Conservation (phyloP, 2,329 filamentous ascomycete species). For the Phyllosticta citriasiana region DNA sequence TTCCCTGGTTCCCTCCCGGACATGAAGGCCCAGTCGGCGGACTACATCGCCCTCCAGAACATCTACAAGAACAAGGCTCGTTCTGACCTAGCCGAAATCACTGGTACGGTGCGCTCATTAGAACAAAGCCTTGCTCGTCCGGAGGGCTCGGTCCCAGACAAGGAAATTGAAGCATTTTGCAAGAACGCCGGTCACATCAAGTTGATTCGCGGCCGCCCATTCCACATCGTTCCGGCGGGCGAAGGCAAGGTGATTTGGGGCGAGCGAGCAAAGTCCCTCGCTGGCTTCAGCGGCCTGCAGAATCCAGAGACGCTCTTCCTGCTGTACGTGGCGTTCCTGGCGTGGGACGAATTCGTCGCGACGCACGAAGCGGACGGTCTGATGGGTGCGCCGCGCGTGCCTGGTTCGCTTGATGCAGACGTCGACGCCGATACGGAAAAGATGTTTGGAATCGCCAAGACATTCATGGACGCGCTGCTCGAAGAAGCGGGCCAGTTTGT, state of each 20-base stretch:
- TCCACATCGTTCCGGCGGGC: constrained; percentile 39
- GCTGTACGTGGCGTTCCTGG: constrained; percentile 42
- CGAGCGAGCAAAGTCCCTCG: constrained; percentile 35
- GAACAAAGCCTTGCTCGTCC: constrained; percentile 42
- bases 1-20: constrained; percentile 83
- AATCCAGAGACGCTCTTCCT: constrained; percentile 36
- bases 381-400: constrained; percentile 24
- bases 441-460: constrained; percentile 33
- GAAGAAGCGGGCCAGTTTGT: constrained; percentile 30
- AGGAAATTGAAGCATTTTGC: constrained; percentile 84
- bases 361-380: constrained; percentile 29
- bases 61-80: constrained; percentile 87
- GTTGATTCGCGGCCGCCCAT: constrained; percentile 58
- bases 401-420: constrained; percentile 25
- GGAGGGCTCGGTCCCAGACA: constrained; percentile 45
- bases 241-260: constrained; percentile 32
- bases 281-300: constrained; percentile 5
- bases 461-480: constrained; percentile 32
- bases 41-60: constrained; percentile 84
- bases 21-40: constrained; percentile 89
- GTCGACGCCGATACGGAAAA: constrained; percentile 29
- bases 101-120: constrained; percentile 50
- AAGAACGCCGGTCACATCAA: constrained; percentile 92
- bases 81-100: constrained; percentile 65
- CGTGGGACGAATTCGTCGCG: constrained; percentile 37